These are phyloP conservation scores for Citrullus colocynthis DNA, from an alignment of 306 rosid genomes.

Conservation along the genomic window DNA sequence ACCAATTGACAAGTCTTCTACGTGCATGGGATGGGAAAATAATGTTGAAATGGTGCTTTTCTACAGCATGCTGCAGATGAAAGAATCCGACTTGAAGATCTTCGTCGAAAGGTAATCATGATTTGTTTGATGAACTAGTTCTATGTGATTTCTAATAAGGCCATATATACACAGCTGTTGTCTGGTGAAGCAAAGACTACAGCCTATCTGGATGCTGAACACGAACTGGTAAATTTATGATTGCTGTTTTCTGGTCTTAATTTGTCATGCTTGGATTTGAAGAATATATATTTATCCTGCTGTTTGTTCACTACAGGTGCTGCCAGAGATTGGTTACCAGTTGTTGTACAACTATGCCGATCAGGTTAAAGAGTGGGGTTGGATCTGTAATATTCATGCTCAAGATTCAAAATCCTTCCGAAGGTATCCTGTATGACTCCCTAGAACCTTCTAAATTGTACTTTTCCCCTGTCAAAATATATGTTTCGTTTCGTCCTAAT, in stretches of 20 bases:
- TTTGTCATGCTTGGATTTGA: not conserved
- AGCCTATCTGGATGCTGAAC: slow-evolving; percentile 60
- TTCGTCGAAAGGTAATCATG: slow-evolving; percentile 62
- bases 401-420: slow-evolving; percentile 54
- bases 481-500: not conserved
- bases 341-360: slow-evolving; percentile 55
- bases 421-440: slow-evolving; percentile 28
- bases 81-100: slow-evolving; percentile 81
- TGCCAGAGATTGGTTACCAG: slow-evolving; percentile 82
- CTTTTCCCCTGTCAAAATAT: not conserved
- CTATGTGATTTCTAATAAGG: slow-evolving; percentile 14
- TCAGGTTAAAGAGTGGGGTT: slow-evolving; percentile 74
- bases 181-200: slow-evolving; percentile 67
- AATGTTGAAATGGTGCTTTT: not conserved
- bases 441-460: not conserved
- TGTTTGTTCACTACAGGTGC: slow-evolving; percentile 29
- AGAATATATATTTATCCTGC: slow-evolving; percentile 11
- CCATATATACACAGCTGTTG: slow-evolving; percentile 39
- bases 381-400: slow-evolving; percentile 71
- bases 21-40: not conserved
- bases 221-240: slow-evolving; percentile 55
- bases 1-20: not conserved
- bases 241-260: not conserved
- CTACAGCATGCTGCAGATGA: slow-evolving; percentile 95
- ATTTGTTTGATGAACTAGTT: slow-evolving; percentile 9